Percentiles rank a stretch among this genome's conserved stretches.
Evolutionary conservation across 768 basidiomycete species (phyloP).

Genomic region (Collybia sp.): DNA sequence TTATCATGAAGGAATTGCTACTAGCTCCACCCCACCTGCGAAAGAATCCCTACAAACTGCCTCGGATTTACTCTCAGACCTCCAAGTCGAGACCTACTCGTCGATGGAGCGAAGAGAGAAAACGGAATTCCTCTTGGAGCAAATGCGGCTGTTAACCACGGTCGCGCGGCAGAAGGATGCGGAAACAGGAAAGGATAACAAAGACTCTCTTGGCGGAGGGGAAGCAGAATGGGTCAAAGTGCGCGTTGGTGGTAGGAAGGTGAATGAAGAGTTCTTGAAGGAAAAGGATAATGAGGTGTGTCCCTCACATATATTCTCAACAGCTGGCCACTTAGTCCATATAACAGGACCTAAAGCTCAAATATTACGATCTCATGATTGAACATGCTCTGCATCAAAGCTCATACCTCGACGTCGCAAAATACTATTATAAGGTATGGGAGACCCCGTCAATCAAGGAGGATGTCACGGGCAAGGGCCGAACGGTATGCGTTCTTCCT

Average conservation of each 20-base stretch:
- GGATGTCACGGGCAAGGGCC: slow-evolving; percentile 67
- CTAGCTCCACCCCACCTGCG: slow-evolving; percentile 36
- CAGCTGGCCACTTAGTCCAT: slow-evolving; percentile 4
- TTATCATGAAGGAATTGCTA: slow-evolving; percentile 74
- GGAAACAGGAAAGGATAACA: slow-evolving; percentile 58
- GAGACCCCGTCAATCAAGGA: slow-evolving; percentile 93
- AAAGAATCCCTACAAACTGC: slow-evolving; percentile 81
- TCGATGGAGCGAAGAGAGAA: slow-evolving; percentile 98
- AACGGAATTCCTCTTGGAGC: slow-evolving; percentile 96
- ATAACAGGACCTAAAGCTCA: slow-evolving; percentile 86
- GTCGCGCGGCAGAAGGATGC: slow-evolving; percentile 75
- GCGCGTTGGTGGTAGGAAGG: slow-evolving; percentile 85
- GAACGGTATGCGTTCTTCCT: slow-evolving; percentile 42
- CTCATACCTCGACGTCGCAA: slow-evolving; percentile 89
- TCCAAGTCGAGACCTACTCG: slow-evolving; percentile 98
- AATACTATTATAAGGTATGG: slow-evolving; percentile 96
- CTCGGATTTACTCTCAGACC: slow-evolving; percentile 87
- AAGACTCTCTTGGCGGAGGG: slow-evolving; percentile 61
- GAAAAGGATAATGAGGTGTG: slow-evolving; percentile 82
- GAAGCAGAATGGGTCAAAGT: slow-evolving; percentile 94
- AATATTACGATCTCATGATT: slow-evolving; percentile 96
- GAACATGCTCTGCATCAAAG: slow-evolving; percentile 84
- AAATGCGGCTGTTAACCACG: slow-evolving; percentile 86
- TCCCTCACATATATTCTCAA: not conserved
- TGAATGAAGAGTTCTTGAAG: slow-evolving; percentile 90